Evolutionary conservation across 1,284 basidiomycete genomes (phyloP).

Genomic region (Leccinum proximum): DNA sequence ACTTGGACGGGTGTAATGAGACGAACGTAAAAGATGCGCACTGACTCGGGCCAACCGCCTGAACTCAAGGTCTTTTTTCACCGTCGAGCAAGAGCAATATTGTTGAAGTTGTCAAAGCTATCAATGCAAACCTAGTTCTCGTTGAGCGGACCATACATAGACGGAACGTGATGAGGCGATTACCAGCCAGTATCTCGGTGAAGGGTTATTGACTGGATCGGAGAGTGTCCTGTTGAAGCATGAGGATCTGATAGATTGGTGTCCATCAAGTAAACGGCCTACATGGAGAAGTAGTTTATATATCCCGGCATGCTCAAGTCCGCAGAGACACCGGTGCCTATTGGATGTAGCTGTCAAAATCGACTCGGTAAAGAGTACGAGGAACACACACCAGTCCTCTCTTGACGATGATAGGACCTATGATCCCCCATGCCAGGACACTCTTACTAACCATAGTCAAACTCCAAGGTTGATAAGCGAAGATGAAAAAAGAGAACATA

Average conservation of each 20-base stretch:
- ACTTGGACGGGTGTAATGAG: too few species aligned
- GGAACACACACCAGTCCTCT: conserved; percentile 33
- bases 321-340: not conserved
- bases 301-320: not conserved
- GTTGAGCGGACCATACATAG: not conserved
- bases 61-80: too few species aligned
- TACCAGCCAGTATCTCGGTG: conserved; percentile 5
- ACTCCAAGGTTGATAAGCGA: not conserved
- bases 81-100: too few species aligned
- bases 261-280: not conserved
- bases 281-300: conserved; percentile 3
- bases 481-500: conserved; percentile 24
- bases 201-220: conserved; percentile 1
- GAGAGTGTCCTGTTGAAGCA: not conserved
- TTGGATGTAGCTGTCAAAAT: not conserved
- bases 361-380: not conserved
- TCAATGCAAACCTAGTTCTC: conserved; percentile 36
- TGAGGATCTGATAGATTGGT: not conserved
- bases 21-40: too few species aligned
- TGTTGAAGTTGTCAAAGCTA: too few species aligned
- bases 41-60: too few species aligned
- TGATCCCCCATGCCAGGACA: conserved; percentile 67
- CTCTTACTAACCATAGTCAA: conserved; percentile 37
- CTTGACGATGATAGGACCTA: conserved; percentile 55
- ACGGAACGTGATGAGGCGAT: not conserved